Percentiles rank a stretch among this genome's conserved stretches.
Evolutionary conservation across 148 eudicot genomes (phyloP).

Genomic region (Beta vulgaris): DNA sequence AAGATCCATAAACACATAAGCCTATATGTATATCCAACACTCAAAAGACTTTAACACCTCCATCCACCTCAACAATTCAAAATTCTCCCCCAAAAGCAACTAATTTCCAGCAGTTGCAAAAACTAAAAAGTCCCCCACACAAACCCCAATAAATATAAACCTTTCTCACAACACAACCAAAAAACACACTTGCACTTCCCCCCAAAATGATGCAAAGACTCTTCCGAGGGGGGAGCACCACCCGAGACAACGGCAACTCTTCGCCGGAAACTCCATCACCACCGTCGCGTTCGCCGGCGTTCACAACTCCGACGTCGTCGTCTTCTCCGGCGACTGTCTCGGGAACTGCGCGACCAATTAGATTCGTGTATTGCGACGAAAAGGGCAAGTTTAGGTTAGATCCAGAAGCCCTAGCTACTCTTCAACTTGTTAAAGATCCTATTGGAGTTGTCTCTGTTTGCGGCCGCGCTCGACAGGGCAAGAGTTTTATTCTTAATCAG

Average conservation of each 20-base stretch:
- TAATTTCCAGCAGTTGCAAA: too few relatives aligned
- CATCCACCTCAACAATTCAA: too few relatives aligned
- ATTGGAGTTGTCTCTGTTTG: slow-evolving; percentile 94
- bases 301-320: slow-evolving; percentile 5
- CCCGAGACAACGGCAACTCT: slow-evolving; percentile 18
- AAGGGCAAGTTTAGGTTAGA: slow-evolving; percentile 84
- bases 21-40: too few relatives aligned
- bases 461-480: slow-evolving; percentile 99
- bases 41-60: too few relatives aligned
- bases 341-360: slow-evolving; percentile 78
- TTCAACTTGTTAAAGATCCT: slow-evolving; percentile 84
- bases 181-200: neutral
- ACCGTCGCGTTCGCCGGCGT: neutral
- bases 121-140: too few relatives aligned
- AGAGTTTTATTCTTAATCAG: slow-evolving; percentile 87
- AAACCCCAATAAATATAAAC: neutral
- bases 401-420: slow-evolving; percentile 86
- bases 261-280: slow-evolving; percentile 30
- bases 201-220: slow-evolving; percentile 27
- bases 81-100: too few relatives aligned
- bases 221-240: slow-evolving; percentile 19
- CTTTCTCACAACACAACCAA: too few relatives aligned
- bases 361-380: slow-evolving; percentile 85
- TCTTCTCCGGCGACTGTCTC: slow-evolving; percentile 32
- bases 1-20: too few relatives aligned